phyloP scores from a whole-genome alignment of 139 green algal species.

The Coelastrella sp. region DNA sequence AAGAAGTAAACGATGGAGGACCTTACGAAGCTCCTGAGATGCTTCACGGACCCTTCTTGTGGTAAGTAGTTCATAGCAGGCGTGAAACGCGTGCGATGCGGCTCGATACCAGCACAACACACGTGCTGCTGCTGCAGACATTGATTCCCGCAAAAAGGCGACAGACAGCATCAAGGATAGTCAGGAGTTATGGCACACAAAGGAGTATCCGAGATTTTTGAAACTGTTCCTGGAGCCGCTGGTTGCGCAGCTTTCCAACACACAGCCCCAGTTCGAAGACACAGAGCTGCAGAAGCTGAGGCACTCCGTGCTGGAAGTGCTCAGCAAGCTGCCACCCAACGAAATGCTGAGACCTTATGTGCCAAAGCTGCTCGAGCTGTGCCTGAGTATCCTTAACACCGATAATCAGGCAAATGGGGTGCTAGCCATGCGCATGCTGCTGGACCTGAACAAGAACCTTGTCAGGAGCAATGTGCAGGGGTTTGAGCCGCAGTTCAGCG shows the following conservation, averaged over 20 bases:
- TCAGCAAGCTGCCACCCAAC: conserved; percentile 83
- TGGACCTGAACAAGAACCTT: conserved; percentile 94
- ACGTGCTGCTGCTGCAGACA: conserved; percentile 36
- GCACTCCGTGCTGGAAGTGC: conserved; percentile 77
- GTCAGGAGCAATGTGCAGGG: conserved; percentile 49
- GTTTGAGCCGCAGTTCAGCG: conserved; percentile 72
- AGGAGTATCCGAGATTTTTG: conserved; percentile 22
- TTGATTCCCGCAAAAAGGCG: conserved; percentile 41
- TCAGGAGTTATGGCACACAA: conserved; percentile 42
- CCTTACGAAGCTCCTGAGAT: background rate
- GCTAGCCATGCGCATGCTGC: conserved; percentile 79
- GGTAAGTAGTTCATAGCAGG: conserved; percentile 24
- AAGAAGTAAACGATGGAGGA: conserved; percentile 5
- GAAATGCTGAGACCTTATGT: conserved; percentile 72
- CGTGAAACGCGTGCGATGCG: too few relatives aligned
- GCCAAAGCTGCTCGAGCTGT: conserved; percentile 71
- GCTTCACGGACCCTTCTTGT: conserved; percentile 22
- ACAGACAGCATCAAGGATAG: conserved; percentile 44
- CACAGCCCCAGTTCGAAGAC: conserved; percentile 32
- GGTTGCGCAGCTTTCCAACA: conserved; percentile 5
- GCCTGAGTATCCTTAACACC: conserved; percentile 67
- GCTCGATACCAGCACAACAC: too few relatives aligned
- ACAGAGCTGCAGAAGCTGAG: conserved; percentile 64
- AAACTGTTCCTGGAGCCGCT: conserved; percentile 22
- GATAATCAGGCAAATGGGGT: conserved; percentile 95